Percentiles rank a stretch among this genome's conserved stretches.
Conservation (phyloP, 352 stramenopile genomes). For the Pythium pectinolyticum region DNA sequence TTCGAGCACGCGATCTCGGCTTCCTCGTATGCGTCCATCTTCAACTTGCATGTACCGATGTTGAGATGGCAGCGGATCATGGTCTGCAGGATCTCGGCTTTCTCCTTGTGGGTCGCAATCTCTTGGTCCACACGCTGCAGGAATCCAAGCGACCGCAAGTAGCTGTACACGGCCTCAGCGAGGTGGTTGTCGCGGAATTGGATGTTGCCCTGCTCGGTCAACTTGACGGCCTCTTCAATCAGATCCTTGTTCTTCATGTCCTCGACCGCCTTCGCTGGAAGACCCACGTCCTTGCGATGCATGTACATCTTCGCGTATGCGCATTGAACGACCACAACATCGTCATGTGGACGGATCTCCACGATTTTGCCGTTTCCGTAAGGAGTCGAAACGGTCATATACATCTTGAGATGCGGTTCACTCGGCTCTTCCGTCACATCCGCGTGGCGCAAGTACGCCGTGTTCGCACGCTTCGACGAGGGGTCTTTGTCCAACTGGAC, state of each 20-base stretch:
- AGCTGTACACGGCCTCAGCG: constrained; percentile 73
- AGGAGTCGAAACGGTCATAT: constrained; percentile 75
- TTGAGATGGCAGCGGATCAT: constrained; percentile 90
- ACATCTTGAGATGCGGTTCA: constrained; percentile 69
- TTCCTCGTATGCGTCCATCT: constrained; percentile 60
- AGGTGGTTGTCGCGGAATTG: constrained; percentile 62
- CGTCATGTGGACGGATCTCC: constrained; percentile 64
- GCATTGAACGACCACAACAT: constrained; percentile 66
- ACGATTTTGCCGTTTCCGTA: constrained; percentile 69
- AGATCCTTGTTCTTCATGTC: constrained; percentile 84
- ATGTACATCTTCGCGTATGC: constrained; percentile 75
- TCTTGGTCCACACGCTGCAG: constrained; percentile 81
- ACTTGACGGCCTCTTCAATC: constrained; percentile 58
- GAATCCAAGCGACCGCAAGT: constrained; percentile 66
- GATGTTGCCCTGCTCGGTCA: constrained; percentile 71
- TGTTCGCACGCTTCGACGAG: constrained; percentile 55
- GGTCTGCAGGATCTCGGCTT: constrained; percentile 83
- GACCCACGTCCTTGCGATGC: constrained; percentile 74
- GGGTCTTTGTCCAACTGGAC: constrained; percentile 68
- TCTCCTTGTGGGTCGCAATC: constrained; percentile 79
- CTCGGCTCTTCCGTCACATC: constrained; percentile 68
- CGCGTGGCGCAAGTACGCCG: constrained; percentile 69
- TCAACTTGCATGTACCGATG: constrained; percentile 84
- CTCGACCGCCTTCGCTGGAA: constrained; percentile 57
- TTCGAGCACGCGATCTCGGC: constrained; percentile 83